Evolutionary conservation across 164 flowering plant species (phyloP).

Genomic region (Saururus chinensis): DNA sequence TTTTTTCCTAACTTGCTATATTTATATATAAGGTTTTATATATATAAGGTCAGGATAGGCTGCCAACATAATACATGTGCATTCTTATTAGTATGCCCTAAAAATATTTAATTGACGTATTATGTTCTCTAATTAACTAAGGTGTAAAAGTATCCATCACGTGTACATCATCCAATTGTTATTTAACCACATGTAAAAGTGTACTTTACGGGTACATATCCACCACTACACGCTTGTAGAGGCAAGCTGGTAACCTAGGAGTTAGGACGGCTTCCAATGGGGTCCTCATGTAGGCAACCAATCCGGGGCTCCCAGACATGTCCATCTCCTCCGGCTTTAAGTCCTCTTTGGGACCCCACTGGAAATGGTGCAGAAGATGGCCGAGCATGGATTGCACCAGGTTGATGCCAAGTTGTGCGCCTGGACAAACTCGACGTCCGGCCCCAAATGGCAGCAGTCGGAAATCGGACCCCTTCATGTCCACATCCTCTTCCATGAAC

Average conservation of each 20-base stretch:
- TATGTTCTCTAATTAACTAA: too few species aligned
- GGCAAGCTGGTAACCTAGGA: constrained; percentile 20
- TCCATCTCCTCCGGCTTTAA: constrained; percentile 14
- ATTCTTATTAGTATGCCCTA: too few species aligned
- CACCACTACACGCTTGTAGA: constrained; percentile 14
- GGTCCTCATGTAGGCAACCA: constrained; percentile 22
- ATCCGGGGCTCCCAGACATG: constrained; percentile 24
- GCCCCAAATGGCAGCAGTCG: constrained; percentile 25
- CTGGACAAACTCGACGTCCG: constrained; percentile 23
- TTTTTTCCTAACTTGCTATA: too few species aligned
- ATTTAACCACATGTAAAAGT: too few species aligned
- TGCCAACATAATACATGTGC: too few species aligned
- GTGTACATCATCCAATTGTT: too few species aligned
- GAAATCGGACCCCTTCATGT: constrained; percentile 24
- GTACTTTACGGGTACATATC: too few species aligned
- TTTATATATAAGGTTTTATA: too few species aligned
- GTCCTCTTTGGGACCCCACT: constrained; percentile 18
- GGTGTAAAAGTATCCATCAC: too few species aligned
- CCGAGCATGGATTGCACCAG: constrained; percentile 27
- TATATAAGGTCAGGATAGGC: too few species aligned
- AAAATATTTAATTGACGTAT: too few species aligned
- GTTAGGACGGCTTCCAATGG: constrained; percentile 18
- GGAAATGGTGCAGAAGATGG: constrained; percentile 24
- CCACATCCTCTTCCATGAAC: constrained; percentile 23
- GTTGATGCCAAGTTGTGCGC: constrained; percentile 22